Percentiles rank a stretch among this genome's conserved stretches.
These are phyloP conservation scores for Colletotrichum graminicola DNA, from an alignment of 2,329 filamentous ascomycete species.

Conservation along the genomic window DNA sequence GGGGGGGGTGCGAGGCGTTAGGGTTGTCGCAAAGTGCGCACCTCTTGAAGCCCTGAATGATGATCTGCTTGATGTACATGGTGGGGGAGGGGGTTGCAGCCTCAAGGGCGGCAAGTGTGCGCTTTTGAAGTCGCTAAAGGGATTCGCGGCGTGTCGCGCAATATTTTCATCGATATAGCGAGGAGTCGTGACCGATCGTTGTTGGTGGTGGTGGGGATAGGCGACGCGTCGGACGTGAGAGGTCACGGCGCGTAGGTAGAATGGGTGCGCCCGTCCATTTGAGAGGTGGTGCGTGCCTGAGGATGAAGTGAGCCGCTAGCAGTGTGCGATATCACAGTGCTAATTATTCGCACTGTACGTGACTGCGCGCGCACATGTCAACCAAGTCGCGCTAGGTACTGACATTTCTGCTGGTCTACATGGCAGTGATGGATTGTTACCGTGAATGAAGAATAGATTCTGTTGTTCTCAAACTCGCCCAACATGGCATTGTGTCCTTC, in stretches of 20 bases:
- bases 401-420: neutral
- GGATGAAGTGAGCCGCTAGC: slow-evolving; percentile 1
- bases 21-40: slow-evolving; percentile 54
- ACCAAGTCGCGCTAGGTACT: neutral
- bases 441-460: neutral
- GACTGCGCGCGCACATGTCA: neutral
- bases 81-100: slow-evolving; percentile 46
- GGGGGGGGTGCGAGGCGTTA: slow-evolving; percentile 45
- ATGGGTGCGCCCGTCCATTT: slow-evolving; percentile 28
- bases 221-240: slow-evolving; percentile 39
- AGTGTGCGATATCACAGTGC: neutral
- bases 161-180: slow-evolving; percentile 37
- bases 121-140: slow-evolving; percentile 34
- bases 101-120: slow-evolving; percentile 38
- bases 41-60: slow-evolving; percentile 99
- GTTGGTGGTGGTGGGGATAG: slow-evolving; percentile 41
- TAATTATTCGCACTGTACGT: neutral
- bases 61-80: slow-evolving; percentile 99
- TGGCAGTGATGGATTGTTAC: no score
- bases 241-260: slow-evolving; percentile 30
- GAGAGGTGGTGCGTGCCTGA: slow-evolving; percentile 35
- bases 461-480: neutral
- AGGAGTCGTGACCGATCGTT: slow-evolving; percentile 24
- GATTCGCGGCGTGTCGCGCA: slow-evolving; percentile 22
- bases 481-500: neutral